Percentiles rank a stretch among this genome's conserved stretches.
Conservation (phyloP, 192 early-diverging fungal species). For the Linnemannia hyalina region DNA sequence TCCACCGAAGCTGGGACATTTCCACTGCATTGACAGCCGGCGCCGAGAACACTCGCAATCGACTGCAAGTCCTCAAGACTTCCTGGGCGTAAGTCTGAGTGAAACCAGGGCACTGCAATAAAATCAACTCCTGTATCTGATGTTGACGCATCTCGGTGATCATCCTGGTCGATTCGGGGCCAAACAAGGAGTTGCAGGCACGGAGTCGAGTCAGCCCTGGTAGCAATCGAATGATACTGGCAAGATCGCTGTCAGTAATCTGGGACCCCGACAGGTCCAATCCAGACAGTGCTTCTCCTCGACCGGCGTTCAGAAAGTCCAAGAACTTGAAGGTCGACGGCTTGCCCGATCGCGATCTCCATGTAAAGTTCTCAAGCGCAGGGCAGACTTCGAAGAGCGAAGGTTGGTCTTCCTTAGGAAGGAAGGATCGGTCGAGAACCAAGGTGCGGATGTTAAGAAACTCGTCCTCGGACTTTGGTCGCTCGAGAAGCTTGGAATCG, state of each 20-base stretch:
- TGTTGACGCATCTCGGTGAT: slow-evolving; percentile 4
- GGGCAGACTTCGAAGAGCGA: slow-evolving; percentile 25
- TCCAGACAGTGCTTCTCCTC: background rate
- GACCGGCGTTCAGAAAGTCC: slow-evolving; percentile 14
- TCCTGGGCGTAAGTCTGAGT: background rate
- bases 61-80: slow-evolving; percentile 1
- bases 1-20: background rate
- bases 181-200: slow-evolving; percentile 18
- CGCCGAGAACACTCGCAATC: background rate
- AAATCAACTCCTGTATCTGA: background rate
- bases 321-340: slow-evolving; percentile 20
- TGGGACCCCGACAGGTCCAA: slow-evolving; percentile 18
- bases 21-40: slow-evolving; percentile 10
- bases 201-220: slow-evolving; percentile 11
- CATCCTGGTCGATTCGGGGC: background rate
- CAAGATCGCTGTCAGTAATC: slow-evolving; percentile 15
- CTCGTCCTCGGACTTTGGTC: slow-evolving; percentile 24
- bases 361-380: slow-evolving; percentile 14
- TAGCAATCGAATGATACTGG: slow-evolving; percentile 1
- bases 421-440: slow-evolving; percentile 24
- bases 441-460: slow-evolving; percentile 7
- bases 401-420: slow-evolving; percentile 11
- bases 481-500: slow-evolving; percentile 24
- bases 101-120: background rate
- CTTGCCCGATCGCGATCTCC: slow-evolving; percentile 17